Evolutionary conservation across 108 stramenopile genomes (phyloP), one percentile per base, ranked within the genome.

Genomic region (Nannochloropsis oceanica): DNA sequence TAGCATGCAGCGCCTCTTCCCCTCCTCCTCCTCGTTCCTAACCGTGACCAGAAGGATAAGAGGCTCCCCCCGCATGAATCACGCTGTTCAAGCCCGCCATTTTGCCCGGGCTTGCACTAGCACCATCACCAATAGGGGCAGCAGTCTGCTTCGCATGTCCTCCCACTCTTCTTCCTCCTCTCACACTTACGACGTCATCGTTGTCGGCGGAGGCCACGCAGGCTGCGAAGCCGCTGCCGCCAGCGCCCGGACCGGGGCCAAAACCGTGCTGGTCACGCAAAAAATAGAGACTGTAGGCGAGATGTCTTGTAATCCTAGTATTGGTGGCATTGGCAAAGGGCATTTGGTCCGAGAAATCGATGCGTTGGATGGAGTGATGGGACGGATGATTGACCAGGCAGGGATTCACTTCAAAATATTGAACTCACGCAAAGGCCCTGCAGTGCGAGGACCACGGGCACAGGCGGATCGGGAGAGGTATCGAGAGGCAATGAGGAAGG

Each of bases 291-390:
- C 59, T 0, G 84, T 97, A 34, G 98, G 98, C 13, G 98, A 99
- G 91, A 86, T 99, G n/a, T 93, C 92, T 12, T 99, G 97, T 93
- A 99, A 99, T 88, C 98, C 98, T n/a, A 91, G 91, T 86, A 95
- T 99, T 43, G 98, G 98, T n/a, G 98, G 98, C 9, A 96, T 99
- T 34, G 98, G 98, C 81, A 99, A 99, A 91, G 98, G 98, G 7
- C 96, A 97, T 90, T 84, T 99, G 26, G 98, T 99, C 2, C 88
- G 95, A 26, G 98, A 99, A 91, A 94, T 99, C 80, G 97, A 97
- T 91, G 98, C 98, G 12, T 89, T 99, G 44, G 95, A 94, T 80
- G 98, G 98, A 59, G 88, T 97, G 79, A 99, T 99, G 93, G 97
- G 96, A 14, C 89, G 92, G 27, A 91, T 95, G 12, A 96, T 95